Conservation (phyloP, 1,139 yeast genomes). For the Debaryomyces udenii region DNA sequence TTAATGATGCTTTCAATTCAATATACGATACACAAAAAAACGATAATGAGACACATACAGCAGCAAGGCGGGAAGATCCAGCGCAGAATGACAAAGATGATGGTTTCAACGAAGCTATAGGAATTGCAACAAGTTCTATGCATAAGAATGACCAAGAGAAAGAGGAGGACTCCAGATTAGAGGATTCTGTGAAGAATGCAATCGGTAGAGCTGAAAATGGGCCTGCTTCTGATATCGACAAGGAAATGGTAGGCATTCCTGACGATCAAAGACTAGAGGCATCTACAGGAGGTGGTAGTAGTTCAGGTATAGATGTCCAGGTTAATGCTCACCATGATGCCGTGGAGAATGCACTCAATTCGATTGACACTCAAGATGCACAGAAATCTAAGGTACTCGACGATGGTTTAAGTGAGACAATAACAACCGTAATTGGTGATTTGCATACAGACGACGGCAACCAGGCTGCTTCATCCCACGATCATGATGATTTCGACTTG, state of each 20-base stretch:
- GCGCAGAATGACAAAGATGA: constrained; percentile 1
- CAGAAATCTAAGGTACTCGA: constrained; percentile 5
- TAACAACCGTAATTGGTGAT: constrained; percentile 16
- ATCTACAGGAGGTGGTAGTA: no score
- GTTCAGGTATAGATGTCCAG: no score
- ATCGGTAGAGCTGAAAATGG: constrained; percentile 6
- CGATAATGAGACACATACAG: background rate
- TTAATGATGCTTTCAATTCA: background rate
- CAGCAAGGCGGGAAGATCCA: background rate
- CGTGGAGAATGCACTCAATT: constrained; percentile 3
- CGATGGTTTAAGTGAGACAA: constrained; percentile 19
- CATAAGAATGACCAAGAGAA: constrained; percentile 1
- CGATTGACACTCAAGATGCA: background rate
- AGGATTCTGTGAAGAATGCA: constrained; percentile 4
- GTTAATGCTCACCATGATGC: constrained; percentile 5
- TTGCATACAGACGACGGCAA: background rate
- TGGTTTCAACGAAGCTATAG: constrained; percentile 17
- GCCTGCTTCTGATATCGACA: no score
- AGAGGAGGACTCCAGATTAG: constrained; percentile 3
- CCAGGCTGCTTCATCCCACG: constrained; percentile 1
- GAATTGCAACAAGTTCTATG: constrained; percentile 15
- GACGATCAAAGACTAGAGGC: no score
- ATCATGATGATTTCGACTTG: constrained; percentile 19
- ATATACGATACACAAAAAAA: background rate
- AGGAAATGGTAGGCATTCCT: no score